Conservation (phyloP, 441 rosid genomes). For the Aquilaria agallochum region DNA sequence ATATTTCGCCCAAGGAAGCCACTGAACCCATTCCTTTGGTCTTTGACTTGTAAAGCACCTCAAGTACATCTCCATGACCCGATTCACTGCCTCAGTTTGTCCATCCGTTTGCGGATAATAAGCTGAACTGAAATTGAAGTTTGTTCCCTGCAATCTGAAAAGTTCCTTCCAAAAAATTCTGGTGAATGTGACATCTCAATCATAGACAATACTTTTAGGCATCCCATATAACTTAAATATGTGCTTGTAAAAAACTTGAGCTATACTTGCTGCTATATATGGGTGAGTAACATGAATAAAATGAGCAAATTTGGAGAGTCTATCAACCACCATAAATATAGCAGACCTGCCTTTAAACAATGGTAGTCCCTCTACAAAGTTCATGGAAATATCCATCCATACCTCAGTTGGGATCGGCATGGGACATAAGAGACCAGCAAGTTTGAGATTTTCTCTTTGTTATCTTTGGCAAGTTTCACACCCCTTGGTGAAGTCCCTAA, state of each 20-base stretch:
- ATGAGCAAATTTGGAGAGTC: background rate
- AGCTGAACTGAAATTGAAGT: background rate
- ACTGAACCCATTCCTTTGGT: background rate
- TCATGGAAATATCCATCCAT: background rate
- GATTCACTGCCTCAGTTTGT: background rate
- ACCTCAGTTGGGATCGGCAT: background rate
- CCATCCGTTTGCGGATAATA: background rate
- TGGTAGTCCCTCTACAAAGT: background rate
- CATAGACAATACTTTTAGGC: background rate
- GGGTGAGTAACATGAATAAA: background rate
- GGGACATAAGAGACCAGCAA: too few relatives aligned
- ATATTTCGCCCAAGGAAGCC: background rate
- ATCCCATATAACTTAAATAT: background rate
- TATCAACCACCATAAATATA: conserved; percentile 1
- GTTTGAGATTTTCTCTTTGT: too few relatives aligned
- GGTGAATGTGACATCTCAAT: background rate
- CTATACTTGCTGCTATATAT: background rate
- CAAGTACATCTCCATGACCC: background rate
- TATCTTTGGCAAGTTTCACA: too few relatives aligned
- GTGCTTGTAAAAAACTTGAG: background rate
- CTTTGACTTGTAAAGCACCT: background rate
- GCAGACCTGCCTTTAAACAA: background rate
- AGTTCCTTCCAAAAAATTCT: background rate
- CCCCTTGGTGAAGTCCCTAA: too few relatives aligned
- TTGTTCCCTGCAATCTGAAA: background rate